Percentiles rank a stretch among this genome's conserved stretches.
These are phyloP conservation scores for Atalantia buxifolia DNA, from an alignment of 345 rosid genomes.

Conservation along the genomic window DNA sequence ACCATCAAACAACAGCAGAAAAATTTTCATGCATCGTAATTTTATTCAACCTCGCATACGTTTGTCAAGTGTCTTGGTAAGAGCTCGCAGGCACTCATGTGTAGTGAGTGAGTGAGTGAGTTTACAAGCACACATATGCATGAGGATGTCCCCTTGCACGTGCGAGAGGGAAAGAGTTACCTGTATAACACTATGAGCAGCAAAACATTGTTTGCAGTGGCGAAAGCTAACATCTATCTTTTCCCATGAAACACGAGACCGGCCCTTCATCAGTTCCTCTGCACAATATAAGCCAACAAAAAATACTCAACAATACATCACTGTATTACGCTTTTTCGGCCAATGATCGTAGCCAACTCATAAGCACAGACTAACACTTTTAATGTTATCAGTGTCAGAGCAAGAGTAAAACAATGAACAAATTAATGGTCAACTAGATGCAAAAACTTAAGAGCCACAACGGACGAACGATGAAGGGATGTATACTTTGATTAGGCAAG, in stretches of 20 bases:
- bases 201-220: slow-evolving; percentile 67
- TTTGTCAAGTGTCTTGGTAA: background rate
- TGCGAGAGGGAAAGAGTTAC: slow-evolving; percentile 34
- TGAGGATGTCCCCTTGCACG: too few relatives aligned
- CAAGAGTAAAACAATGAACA: background rate
- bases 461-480: background rate
- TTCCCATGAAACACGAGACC: slow-evolving; percentile 89
- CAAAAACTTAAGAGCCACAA: background rate
- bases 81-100: too few relatives aligned
- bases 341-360: background rate
- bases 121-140: too few relatives aligned
- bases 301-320: background rate
- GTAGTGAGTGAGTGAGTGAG: too few relatives aligned
- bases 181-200: slow-evolving; percentile 97
- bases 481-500: background rate
- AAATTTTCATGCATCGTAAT: background rate
- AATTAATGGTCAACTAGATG: background rate
- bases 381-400: background rate
- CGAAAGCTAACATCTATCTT: slow-evolving; percentile 94
- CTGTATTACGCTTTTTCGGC: background rate
- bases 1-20: background rate
- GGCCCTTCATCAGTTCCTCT: slow-evolving; percentile 77
- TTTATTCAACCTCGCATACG: too few relatives aligned
- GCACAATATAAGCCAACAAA: slow-evolving; percentile 24
- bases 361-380: background rate